A percentile compares a stretch with the other conserved stretches of the same genome.
Conservation (phyloP, 2,329 filamentous ascomycete genomes). For the Penicillium sp. region DNA sequence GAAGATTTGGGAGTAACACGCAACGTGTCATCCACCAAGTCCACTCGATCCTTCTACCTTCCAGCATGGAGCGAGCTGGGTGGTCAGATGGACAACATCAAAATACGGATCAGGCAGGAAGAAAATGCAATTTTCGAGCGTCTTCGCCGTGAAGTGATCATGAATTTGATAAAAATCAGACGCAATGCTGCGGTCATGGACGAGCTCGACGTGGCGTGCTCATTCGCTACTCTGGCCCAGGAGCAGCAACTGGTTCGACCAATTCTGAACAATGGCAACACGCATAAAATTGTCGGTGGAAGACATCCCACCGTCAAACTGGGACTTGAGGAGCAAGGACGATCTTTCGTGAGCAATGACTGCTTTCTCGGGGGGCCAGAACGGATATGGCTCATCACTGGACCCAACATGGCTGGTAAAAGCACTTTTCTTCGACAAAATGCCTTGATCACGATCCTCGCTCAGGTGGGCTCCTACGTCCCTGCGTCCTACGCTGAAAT, state of each 20-base stretch:
- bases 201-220: conserved; percentile 83
- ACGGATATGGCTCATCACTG: conserved; percentile 62
- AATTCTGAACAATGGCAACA: conserved; percentile 56
- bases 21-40: conserved; percentile 72
- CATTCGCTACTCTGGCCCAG: conserved; percentile 71
- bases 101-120: conserved; percentile 71
- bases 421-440: conserved; percentile 94
- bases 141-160: conserved; percentile 69
- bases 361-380: conserved; percentile 73
- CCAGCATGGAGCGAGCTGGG: conserved; percentile 80
- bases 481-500: conserved; percentile 80
- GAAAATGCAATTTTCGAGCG: conserved; percentile 73
- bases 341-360: conserved; percentile 78
- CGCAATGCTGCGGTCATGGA: conserved; percentile 88
- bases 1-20: conserved; percentile 41
- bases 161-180: conserved; percentile 76
- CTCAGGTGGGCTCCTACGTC: conserved; percentile 88
- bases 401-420: conserved; percentile 99
- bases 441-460: conserved; percentile 86
- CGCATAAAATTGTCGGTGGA: conserved; percentile 74
- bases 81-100: conserved; percentile 68
- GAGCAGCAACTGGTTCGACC: conserved; percentile 72
- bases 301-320: conserved; percentile 89
- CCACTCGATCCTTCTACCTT: conserved; percentile 76
- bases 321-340: conserved; percentile 70